Percentiles rank a stretch among this genome's conserved stretches.
Conservation (phyloP, 176 grass and related monocot species). For the Elymus sibiricus region DNA sequence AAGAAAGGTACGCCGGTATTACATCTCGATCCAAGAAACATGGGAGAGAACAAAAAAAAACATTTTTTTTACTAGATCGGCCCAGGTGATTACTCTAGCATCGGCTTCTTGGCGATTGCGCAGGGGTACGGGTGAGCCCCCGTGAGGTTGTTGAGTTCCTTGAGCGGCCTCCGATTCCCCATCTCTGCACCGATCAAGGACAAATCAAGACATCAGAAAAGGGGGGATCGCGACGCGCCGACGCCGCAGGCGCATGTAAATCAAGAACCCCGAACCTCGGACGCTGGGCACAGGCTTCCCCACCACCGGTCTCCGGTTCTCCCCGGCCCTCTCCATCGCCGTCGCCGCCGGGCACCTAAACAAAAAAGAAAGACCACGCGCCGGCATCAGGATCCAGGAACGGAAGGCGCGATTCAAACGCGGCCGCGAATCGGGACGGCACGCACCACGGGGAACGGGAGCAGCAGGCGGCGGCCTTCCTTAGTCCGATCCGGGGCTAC, state of each 20-base stretch:
- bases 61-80: background rate
- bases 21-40: slow-evolving; percentile 22
- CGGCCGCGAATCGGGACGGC: background rate
- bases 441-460: background rate
- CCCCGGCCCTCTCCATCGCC: slow-evolving; percentile 50
- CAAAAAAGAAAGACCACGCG: background rate
- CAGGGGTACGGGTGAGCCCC: slow-evolving; percentile 28
- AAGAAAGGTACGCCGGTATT: background rate
- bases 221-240: background rate
- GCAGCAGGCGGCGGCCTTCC: background rate
- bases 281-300: slow-evolving; percentile 10
- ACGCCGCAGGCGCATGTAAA: background rate
- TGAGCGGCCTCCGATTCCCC: slow-evolving; percentile 61
- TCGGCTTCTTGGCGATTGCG: slow-evolving; percentile 51
- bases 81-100: slow-evolving; percentile 44
- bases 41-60: slow-evolving; percentile 7
- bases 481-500: slow-evolving; percentile 14
- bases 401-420: background rate
- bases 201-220: slow-evolving; percentile 7
- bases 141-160: slow-evolving; percentile 65
- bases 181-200: slow-evolving; percentile 37
- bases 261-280: slow-evolving; percentile 34
- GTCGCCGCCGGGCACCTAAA: slow-evolving; percentile 23
- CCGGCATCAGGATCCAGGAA: slow-evolving; percentile 19
- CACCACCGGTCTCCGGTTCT: slow-evolving; percentile 42